These are phyloP conservation scores for Tolypocladium ophioglossoides DNA, from an alignment of 2,329 filamentous ascomycete species.

Conservation along the genomic window DNA sequence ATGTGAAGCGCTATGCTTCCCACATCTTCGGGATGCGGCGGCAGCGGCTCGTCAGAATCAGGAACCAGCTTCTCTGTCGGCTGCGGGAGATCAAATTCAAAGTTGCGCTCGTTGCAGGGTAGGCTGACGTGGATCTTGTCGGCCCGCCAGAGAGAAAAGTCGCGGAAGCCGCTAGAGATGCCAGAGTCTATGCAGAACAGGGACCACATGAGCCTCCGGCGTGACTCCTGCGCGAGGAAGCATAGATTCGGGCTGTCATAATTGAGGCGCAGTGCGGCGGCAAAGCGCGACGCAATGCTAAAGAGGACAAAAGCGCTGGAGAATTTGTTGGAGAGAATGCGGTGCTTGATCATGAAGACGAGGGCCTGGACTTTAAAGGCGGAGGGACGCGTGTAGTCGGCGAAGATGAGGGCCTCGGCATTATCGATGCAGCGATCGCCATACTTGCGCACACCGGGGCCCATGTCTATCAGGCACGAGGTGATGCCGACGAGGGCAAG, in stretches of 20 bases:
- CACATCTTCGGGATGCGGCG: conserved; percentile 35
- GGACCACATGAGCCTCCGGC: conserved; percentile 32
- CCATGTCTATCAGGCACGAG: conserved; percentile 43
- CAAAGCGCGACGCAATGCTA: conserved; percentile 30
- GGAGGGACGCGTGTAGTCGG: conserved; percentile 43
- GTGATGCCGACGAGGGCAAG: conserved; percentile 46
- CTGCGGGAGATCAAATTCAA: conserved; percentile 48
- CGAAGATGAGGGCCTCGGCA: conserved; percentile 40
- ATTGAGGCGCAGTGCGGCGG: conserved; percentile 31
- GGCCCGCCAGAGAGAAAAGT: conserved; percentile 32
- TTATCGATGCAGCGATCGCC: conserved; percentile 44
- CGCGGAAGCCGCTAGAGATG: conserved; percentile 31
- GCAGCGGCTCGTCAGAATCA: conserved; percentile 29
- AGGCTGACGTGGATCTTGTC: conserved; percentile 30
- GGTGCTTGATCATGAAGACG: conserved; percentile 33
- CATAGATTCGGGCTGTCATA: conserved; percentile 29
- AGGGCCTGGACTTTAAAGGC: conserved; percentile 44
- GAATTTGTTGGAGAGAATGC: conserved; percentile 31
- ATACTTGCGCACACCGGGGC: conserved; percentile 39
- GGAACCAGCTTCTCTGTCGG: conserved; percentile 40
- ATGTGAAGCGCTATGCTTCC: conserved; percentile 47
- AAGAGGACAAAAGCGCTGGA: conserved; percentile 34
- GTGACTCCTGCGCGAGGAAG: conserved; percentile 30
- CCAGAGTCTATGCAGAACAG: conserved; percentile 31
- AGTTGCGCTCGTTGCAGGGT: conserved; percentile 33